These are phyloP conservation scores for Suillus brevipes DNA, from an alignment of 768 basidiomycete species.

Conservation along the genomic window DNA sequence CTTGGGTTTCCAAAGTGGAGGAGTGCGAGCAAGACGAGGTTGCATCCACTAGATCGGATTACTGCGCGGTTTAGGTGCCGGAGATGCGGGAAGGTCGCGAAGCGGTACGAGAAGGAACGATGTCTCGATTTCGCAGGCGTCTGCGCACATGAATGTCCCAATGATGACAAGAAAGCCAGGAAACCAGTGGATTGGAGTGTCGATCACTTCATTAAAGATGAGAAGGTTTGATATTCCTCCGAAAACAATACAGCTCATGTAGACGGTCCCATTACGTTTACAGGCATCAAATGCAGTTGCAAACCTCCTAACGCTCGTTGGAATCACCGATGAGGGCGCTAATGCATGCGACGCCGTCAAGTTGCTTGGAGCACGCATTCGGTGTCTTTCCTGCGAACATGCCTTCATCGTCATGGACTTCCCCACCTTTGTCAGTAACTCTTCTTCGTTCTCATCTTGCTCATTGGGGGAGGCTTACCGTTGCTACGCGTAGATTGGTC, in stretches of 20 bases:
- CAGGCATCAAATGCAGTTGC: slow-evolving; percentile 51
- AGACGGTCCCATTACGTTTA: neutral
- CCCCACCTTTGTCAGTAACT: slow-evolving; percentile 44
- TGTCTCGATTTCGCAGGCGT: slow-evolving; percentile 59
- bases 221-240: slow-evolving; percentile 41
- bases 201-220: slow-evolving; percentile 56
- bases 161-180: slow-evolving; percentile 25
- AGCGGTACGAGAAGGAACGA: slow-evolving; percentile 36
- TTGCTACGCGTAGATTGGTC: slow-evolving; percentile 48
- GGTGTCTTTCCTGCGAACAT: slow-evolving; percentile 50
- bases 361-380: slow-evolving; percentile 32
- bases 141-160: slow-evolving; percentile 57
- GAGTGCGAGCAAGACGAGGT: slow-evolving; percentile 40
- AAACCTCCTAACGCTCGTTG: slow-evolving; percentile 35
- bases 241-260: neutral
- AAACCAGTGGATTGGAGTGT: slow-evolving; percentile 45
- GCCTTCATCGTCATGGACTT: slow-evolving; percentile 50
- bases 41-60: slow-evolving; percentile 59
- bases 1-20: slow-evolving; percentile 57
- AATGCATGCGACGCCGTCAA: slow-evolving; percentile 23
- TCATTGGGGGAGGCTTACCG: neutral
- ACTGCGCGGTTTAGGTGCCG: slow-evolving; percentile 62
- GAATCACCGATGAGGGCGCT: slow-evolving; percentile 32
- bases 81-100: slow-evolving; percentile 43
- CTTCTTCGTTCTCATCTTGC: neutral